Conservation (phyloP, 2,329 filamentous ascomycete species). For the Alternaria conjuncta region DNA sequence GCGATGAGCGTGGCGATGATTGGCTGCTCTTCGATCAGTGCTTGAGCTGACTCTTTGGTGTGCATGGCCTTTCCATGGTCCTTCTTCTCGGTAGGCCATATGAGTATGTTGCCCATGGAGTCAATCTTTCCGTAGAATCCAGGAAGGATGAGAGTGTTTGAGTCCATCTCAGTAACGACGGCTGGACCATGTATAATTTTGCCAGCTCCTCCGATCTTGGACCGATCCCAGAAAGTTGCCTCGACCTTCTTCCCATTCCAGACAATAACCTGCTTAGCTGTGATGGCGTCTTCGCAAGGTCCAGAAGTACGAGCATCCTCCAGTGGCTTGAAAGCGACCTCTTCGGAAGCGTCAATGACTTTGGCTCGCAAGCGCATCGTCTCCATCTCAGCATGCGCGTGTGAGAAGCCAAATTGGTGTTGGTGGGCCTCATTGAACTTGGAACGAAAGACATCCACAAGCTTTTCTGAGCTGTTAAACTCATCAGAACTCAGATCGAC, state of each 20-base stretch:
- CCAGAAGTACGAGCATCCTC: slow-evolving; percentile 31
- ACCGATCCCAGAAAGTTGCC: slow-evolving; percentile 55
- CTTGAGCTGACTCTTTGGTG: slow-evolving; percentile 47
- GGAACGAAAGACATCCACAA: slow-evolving; percentile 43
- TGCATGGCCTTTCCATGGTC: slow-evolving; percentile 35
- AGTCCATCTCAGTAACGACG: slow-evolving; percentile 60
- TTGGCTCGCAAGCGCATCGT: slow-evolving; percentile 57
- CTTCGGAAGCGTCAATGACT: slow-evolving; percentile 52
- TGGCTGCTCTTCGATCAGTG: slow-evolving; percentile 49
- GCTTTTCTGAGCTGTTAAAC: slow-evolving; percentile 36
- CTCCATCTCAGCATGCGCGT: slow-evolving; percentile 55
- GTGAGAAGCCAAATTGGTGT: slow-evolving; percentile 55
- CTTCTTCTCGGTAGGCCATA: slow-evolving; percentile 49
- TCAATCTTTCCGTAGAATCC: slow-evolving; percentile 57
- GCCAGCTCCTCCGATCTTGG: slow-evolving; percentile 50
- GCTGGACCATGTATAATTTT: slow-evolving; percentile 54
- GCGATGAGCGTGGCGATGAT: slow-evolving; percentile 55
- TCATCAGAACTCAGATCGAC: slow-evolving; percentile 47
- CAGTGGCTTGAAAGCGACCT: slow-evolving; percentile 48
- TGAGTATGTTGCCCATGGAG: slow-evolving; percentile 57
- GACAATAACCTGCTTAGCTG: slow-evolving; percentile 49
- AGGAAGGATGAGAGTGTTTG: slow-evolving; percentile 59
- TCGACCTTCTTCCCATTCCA: slow-evolving; percentile 51
- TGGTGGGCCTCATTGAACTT: slow-evolving; percentile 54
- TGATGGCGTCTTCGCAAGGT: slow-evolving; percentile 48